phyloP scores from a whole-genome alignment of 1,284 basidiomycete genomes.

The Malassezia restricta region DNA sequence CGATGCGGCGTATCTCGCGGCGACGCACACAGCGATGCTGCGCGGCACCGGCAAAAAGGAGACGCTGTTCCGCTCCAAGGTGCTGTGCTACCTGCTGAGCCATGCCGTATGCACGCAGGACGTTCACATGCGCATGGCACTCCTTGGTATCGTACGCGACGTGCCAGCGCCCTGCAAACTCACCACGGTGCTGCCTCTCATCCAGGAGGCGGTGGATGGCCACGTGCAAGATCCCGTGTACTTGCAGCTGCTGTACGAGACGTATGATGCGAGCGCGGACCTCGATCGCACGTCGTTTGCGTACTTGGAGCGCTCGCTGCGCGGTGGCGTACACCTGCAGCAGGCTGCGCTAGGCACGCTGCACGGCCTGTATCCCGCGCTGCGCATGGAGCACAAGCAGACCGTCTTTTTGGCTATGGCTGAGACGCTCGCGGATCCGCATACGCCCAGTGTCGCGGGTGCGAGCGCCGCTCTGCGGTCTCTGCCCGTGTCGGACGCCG shows the following conservation, averaged over 20 bases:
- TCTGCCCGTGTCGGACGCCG: conserved; percentile 39
- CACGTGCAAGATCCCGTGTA: conserved; percentile 39
- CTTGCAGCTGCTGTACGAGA: conserved; percentile 51
- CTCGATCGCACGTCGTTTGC: conserved; percentile 46
- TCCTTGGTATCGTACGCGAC: conserved; percentile 56
- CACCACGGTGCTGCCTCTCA: conserved; percentile 56
- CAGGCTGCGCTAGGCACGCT: conserved; percentile 37
- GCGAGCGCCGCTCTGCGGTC: conserved; percentile 21
- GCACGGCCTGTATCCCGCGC: conserved; percentile 51
- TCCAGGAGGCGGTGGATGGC: conserved; percentile 48
- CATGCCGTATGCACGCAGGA: conserved; percentile 60
- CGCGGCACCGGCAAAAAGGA: conserved; percentile 54
- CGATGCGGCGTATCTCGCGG: conserved; percentile 57
- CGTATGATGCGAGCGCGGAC: conserved; percentile 50
- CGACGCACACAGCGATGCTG: conserved; percentile 58
- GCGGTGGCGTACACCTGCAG: conserved; percentile 16
- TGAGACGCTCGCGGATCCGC: conserved; percentile 22
- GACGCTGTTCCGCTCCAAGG: conserved; percentile 55
- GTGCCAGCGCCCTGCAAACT: conserved; percentile 60
- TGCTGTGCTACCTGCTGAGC: conserved; percentile 69
- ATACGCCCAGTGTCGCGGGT: conserved; percentile 18
- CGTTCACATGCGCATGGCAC: conserved; percentile 51
- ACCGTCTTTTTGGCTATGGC: conserved; percentile 53
- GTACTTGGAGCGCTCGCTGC: conserved; percentile 18
- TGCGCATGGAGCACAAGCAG: conserved; percentile 53